phyloP scores from a whole-genome alignment of 2,329 filamentous ascomycete genomes.

The Aspergillus cejpii region DNA sequence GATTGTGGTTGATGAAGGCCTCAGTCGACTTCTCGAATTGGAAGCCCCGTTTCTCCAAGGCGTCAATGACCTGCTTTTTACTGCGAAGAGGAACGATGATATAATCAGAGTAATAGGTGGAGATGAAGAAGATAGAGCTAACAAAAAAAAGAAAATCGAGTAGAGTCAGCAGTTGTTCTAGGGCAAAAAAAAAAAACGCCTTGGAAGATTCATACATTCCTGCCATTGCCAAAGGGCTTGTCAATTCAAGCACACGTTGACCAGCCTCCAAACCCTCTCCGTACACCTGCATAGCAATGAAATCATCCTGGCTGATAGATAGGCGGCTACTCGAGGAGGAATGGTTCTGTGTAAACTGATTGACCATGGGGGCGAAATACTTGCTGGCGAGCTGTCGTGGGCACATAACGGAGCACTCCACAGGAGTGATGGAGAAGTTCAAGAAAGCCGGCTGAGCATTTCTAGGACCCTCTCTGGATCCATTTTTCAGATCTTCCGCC shows the following conservation, averaged over 20 bases:
- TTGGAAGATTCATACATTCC: slow-evolving; percentile 56
- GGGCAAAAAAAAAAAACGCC: too few species aligned
- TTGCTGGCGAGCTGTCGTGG: slow-evolving; percentile 65
- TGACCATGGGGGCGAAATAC: slow-evolving; percentile 68
- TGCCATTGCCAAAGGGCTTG: slow-evolving; percentile 80
- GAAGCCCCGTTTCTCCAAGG: slow-evolving; percentile 73
- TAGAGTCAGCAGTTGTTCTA: too few species aligned
- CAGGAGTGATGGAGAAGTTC: slow-evolving; percentile 85
- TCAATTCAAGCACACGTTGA: slow-evolving; percentile 83
- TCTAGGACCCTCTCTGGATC: slow-evolving; percentile 26
- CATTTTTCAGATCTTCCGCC: slow-evolving; percentile 33
- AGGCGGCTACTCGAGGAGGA: slow-evolving; percentile 47
- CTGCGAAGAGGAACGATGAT: slow-evolving; percentile 78
- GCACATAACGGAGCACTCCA: slow-evolving; percentile 90
- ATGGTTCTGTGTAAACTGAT: slow-evolving; percentile 49
- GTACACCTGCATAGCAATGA: slow-evolving; percentile 81
- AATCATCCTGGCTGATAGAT: slow-evolving; percentile 73
- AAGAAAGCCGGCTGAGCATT: slow-evolving; percentile 68
- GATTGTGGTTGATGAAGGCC: slow-evolving; percentile 57
- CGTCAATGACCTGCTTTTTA: slow-evolving; percentile 65
- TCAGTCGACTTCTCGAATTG: slow-evolving; percentile 66
- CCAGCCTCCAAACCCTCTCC: slow-evolving; percentile 86
- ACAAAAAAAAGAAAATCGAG: neutral
- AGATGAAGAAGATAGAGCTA: slow-evolving; percentile 93
- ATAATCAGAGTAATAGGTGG: slow-evolving; percentile 96